Base-by-base conservation (phyloP, 139 green algal genomes). In the Cymbomonas tetramitiformis region DNA sequence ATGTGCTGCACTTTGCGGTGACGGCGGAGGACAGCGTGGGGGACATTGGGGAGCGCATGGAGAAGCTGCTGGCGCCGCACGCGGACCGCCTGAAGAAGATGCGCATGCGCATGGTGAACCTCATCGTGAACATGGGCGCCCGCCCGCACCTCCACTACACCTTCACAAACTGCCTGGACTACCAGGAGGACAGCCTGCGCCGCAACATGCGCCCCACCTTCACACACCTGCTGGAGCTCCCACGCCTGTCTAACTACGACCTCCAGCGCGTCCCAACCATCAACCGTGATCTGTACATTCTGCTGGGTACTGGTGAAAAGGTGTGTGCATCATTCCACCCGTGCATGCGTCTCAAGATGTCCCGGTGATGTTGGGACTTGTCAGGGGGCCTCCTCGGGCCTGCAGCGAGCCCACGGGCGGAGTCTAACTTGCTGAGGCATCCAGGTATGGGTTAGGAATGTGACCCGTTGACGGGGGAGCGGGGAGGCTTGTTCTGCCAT, bases 221-320 rank as follows among this genome's bases (percentile, higher is more conserved):
- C 2, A 29, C 52, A 18, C 61, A 61, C 25, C 48, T 58, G 38
- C 48, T 61, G n/a, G 61, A 69, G 5, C 36, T 69, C 7, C 29
- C 26, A 4, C 61, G 61, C 21, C 52, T 69, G 18, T 33, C 50
- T 24, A 69, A 58, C 50, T 58, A 55, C 53, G 41, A 69, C 23
- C 36, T 58, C 39, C 50, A 38, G 12, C 33, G 46, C 3, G 18
- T 69, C 3, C 52, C 61, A 29, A 69, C 49, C 10, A 29, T 62
- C 2, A 53, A 69, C 44, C 28, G 61, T 31, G 61, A 69, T 32
- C 55, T 69, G 23, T 51, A 69, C 50, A 40, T 69, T 38, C 62
- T 62, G 15, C 40, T 50, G 1, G 61, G 46, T 19, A n/a, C n/a
- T n/a, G n/a, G n/a, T n/a, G n/a, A n/a, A 40, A 19, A 5, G 49